These are phyloP conservation scores for Huntiella omanensis DNA, from an alignment of 2,329 filamentous ascomycete genomes.

Conservation along the genomic window DNA sequence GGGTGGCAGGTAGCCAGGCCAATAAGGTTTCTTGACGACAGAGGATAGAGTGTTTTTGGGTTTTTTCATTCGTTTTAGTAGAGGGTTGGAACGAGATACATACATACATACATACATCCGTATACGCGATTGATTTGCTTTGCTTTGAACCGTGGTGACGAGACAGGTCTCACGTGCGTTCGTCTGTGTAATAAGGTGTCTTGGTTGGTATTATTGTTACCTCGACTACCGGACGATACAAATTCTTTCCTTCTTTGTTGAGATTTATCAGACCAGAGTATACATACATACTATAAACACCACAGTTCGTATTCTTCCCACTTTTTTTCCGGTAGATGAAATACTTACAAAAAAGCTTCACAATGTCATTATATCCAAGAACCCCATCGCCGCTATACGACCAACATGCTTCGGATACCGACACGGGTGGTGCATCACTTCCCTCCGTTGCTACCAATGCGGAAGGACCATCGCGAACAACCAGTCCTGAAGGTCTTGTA, in stretches of 20 bases:
- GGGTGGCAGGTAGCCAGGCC: no score
- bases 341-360: no score
- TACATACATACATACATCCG: no score
- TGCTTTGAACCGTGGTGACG: background rate
- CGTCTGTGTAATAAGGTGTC: background rate
- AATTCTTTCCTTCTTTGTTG: background rate
- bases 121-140: background rate
- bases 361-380: background rate
- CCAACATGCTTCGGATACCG: constrained; percentile 9
- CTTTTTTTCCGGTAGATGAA: background rate
- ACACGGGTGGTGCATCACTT: constrained; percentile 7
- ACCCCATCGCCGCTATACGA: constrained; percentile 10
- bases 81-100: no score
- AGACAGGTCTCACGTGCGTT: background rate
- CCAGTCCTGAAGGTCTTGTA: constrained; percentile 3
- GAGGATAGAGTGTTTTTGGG: no score
- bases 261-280: background rate
- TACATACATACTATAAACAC: background rate
- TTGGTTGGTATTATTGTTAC: background rate
- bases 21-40: no score
- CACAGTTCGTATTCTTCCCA: background rate
- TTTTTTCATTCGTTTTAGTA: no score
- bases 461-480: constrained; percentile 5
- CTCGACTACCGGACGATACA: background rate
- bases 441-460: background rate